phyloP scores from a whole-genome alignment of 164 flowering plant species.

The Amborella trichopoda region DNA sequence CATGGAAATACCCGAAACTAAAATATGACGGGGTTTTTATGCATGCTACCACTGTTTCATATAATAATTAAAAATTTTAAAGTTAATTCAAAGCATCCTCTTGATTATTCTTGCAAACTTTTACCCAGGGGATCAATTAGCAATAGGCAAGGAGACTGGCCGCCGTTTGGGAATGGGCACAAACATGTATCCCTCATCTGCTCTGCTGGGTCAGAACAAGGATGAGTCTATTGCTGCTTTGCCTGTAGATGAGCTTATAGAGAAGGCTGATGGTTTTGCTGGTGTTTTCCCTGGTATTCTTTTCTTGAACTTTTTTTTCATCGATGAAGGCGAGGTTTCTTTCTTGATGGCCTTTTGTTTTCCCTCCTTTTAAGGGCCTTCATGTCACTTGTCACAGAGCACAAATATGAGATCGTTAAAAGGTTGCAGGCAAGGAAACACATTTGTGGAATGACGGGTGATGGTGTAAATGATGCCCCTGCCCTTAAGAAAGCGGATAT shows the following conservation, averaged over 20 bases:
- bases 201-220: slow-evolving; percentile 67
- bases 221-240: slow-evolving; percentile 69
- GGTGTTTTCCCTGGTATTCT: slow-evolving; percentile 81
- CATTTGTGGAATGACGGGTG: slow-evolving; percentile 94
- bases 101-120: not conserved
- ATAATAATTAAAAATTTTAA: too few relatives aligned
- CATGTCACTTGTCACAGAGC: slow-evolving; percentile 31
- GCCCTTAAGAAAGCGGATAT: slow-evolving; percentile 93
- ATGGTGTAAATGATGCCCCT: slow-evolving; percentile 92
- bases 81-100: too few relatives aligned
- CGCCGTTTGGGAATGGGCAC: slow-evolving; percentile 94
- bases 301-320: not conserved
- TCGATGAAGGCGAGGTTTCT: not conserved
- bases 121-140: slow-evolving; percentile 76
- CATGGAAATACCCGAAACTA: too few relatives aligned
- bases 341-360: not conserved
- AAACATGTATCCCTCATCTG: slow-evolving; percentile 88
- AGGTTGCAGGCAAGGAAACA: slow-evolving; percentile 87
- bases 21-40: too few relatives aligned
- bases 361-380: not conserved
- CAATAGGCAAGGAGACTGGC: slow-evolving; percentile 89
- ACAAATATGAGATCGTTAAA: slow-evolving; percentile 89
- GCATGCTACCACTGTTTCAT: too few relatives aligned
- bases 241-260: slow-evolving; percentile 79
- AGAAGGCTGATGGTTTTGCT: slow-evolving; percentile 92